Conservation (phyloP, 768 basidiomycete genomes). For the Amanita muscaria region DNA sequence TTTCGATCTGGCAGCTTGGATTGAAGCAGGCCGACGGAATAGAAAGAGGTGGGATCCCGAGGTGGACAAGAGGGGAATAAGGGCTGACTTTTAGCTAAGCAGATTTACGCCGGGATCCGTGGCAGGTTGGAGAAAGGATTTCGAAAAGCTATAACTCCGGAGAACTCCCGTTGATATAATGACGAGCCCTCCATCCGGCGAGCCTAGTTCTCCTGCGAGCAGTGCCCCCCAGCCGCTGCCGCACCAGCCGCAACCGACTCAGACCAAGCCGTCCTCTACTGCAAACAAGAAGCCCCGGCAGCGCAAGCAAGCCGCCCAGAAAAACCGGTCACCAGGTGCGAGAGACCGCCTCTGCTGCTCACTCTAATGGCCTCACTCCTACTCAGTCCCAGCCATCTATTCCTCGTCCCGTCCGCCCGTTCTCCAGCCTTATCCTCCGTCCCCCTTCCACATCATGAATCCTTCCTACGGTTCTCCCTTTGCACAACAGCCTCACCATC, state of each 20-base stretch:
- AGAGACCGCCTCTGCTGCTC: background rate
- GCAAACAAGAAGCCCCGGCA: slow-evolving; percentile 46
- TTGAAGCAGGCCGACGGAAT: slow-evolving; percentile 7
- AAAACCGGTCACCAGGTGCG: slow-evolving; percentile 10
- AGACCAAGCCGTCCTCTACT: slow-evolving; percentile 36
- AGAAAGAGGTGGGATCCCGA: slow-evolving; percentile 8
- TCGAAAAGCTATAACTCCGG: slow-evolving; percentile 30
- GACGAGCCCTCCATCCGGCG: slow-evolving; percentile 39
- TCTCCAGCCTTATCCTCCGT: slow-evolving; percentile 48
- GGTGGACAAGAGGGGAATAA: background rate
- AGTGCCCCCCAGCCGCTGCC: slow-evolving; percentile 33
- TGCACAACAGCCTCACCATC: slow-evolving; percentile 26
- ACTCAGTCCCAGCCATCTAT: slow-evolving; percentile 14
- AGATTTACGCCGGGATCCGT: slow-evolving; percentile 19
- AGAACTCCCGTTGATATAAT: slow-evolving; percentile 18
- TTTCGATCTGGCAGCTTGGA: slow-evolving; percentile 4
- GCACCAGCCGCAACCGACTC: slow-evolving; percentile 39
- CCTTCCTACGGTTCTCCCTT: slow-evolving; percentile 52
- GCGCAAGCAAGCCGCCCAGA: slow-evolving; percentile 32
- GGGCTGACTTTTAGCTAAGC: slow-evolving; percentile 30
- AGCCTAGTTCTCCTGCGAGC: slow-evolving; percentile 28
- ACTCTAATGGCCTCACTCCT: background rate
- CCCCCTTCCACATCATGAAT: slow-evolving; percentile 58
- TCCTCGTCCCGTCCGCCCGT: slow-evolving; percentile 29
- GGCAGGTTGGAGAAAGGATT: slow-evolving; percentile 4